phyloP scores from a whole-genome alignment of 176 grass and related monocot species.

The Triticum turgidum region DNA sequence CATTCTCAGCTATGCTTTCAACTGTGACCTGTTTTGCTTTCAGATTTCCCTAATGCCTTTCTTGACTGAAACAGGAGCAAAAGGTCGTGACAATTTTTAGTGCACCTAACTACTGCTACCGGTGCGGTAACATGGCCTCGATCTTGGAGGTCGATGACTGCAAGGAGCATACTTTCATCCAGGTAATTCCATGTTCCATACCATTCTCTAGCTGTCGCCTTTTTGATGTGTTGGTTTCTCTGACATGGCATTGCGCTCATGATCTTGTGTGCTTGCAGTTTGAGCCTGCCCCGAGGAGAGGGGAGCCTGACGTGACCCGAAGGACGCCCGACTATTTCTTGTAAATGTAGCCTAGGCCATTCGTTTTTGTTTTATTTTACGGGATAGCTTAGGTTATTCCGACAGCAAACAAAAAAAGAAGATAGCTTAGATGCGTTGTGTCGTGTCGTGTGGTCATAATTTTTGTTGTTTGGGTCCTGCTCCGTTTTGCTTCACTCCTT shows the following conservation, averaged over 20 bases:
- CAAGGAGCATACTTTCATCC: constrained; percentile 72
- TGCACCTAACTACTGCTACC: constrained; percentile 72
- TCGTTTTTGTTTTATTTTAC: not conserved
- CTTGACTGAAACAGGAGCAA: constrained; percentile 52
- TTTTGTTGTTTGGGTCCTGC: not conserved
- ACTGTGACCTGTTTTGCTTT: not conserved
- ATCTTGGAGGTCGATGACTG: constrained; percentile 80
- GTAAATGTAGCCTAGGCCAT: constrained; percentile 14
- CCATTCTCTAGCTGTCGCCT: not conserved
- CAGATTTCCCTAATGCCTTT: not conserved
- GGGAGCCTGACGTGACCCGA: constrained; percentile 13
- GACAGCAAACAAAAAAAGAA: not conserved
- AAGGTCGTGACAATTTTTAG: constrained; percentile 80
- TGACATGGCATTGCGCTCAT: not conserved
- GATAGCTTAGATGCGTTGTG: not conserved
- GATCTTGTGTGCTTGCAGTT: not conserved
- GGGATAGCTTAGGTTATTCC: not conserved
- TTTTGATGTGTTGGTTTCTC: not conserved
- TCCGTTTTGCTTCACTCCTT: not conserved
- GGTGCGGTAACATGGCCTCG: constrained; percentile 75
- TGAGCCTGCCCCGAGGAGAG: constrained; percentile 11
- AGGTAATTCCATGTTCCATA: constrained; percentile 21
- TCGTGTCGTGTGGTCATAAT: not conserved
- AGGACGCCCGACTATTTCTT: constrained; percentile 21
- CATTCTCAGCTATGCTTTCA: not conserved